A percentile compares a stretch with the other conserved stretches of the same genome.
Conservation (phyloP, 148 eudicot genomes). For the Drosera capensis region DNA sequence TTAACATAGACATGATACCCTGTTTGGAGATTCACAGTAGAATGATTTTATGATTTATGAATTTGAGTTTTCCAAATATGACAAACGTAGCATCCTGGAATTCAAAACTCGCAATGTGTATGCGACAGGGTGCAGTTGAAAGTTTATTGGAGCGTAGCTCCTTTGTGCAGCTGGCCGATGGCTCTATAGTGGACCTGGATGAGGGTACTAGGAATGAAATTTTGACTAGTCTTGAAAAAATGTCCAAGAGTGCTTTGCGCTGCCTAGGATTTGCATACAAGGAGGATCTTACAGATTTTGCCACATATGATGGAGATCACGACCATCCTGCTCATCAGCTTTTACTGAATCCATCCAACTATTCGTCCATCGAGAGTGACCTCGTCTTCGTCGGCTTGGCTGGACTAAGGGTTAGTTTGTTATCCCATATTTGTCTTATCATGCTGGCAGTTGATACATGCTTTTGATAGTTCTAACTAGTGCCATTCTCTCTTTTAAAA, state of each 20-base stretch:
- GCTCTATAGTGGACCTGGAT: conserved; percentile 15
- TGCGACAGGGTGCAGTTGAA: conserved; percentile 17
- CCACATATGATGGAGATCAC: conserved; percentile 15
- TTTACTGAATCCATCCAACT: conserved; percentile 14
- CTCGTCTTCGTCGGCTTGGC: conserved; percentile 19
- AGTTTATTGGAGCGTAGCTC: conserved; percentile 16
- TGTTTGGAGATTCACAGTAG: too few relatives aligned
- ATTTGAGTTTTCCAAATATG: neutral
- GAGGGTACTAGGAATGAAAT: conserved; percentile 6
- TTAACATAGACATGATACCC: neutral
- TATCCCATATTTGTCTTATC: neutral
- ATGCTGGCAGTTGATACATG: neutral
- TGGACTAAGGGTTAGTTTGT: conserved; percentile 15
- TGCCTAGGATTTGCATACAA: conserved; percentile 20
- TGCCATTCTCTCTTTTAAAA: neutral
- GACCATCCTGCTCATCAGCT: conserved; percentile 20
- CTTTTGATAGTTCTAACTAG: neutral
- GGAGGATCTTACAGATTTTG: conserved; percentile 14
- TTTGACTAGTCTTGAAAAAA: conserved; percentile 5
- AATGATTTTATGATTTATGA: neutral
- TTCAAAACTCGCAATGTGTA: neutral
- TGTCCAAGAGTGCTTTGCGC: conserved; percentile 16
- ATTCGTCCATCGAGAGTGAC: conserved; percentile 14
- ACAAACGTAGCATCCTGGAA: neutral
- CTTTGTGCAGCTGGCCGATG: conserved; percentile 16